Evolutionary conservation across 2,329 filamentous ascomycete species (phyloP).

Genomic region (Clonostachys byssicola): DNA sequence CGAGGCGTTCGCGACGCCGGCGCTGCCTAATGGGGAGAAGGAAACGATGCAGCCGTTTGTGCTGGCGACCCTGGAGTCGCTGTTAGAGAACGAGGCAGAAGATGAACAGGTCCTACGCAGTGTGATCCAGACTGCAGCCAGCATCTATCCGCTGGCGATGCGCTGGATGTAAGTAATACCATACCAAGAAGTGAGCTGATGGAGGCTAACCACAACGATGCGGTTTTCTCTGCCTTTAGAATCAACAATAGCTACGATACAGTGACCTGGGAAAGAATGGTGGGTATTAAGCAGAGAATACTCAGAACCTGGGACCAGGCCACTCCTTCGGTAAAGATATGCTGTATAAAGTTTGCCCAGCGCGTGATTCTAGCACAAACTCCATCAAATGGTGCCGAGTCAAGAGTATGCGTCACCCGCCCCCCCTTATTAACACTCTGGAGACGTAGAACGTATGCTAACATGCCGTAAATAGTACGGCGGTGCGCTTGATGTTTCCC

Average conservation of each 20-base stretch:
- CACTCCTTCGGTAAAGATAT: slow-evolving; percentile 73
- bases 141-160: slow-evolving; percentile 88
- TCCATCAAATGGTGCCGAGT: slow-evolving; percentile 74
- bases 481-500: slow-evolving; percentile 67
- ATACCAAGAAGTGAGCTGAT: background rate
- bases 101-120: slow-evolving; percentile 80
- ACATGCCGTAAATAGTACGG: slow-evolving; percentile 29
- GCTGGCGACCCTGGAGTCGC: slow-evolving; percentile 68
- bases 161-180: slow-evolving; percentile 79
- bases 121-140: slow-evolving; percentile 83
- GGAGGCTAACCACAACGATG: too few relatives aligned
- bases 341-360: slow-evolving; percentile 97
- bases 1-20: slow-evolving; percentile 93
- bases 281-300: slow-evolving; percentile 83
- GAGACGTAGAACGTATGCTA: slow-evolving; percentile 12
- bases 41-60: slow-evolving; percentile 74
- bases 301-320: slow-evolving; percentile 83
- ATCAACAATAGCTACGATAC: slow-evolving; percentile 82
- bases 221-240: slow-evolving; percentile 39
- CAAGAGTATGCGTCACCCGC: slow-evolving; percentile 56
- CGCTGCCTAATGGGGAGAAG: slow-evolving; percentile 73
- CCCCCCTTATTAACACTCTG: too few relatives aligned
- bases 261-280: slow-evolving; percentile 83
- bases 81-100: slow-evolving; percentile 68
- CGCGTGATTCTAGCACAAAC: slow-evolving; percentile 90